These are phyloP conservation scores for Crataegus laevigata DNA, from an alignment of 306 rosid genomes.

Conservation along the genomic window DNA sequence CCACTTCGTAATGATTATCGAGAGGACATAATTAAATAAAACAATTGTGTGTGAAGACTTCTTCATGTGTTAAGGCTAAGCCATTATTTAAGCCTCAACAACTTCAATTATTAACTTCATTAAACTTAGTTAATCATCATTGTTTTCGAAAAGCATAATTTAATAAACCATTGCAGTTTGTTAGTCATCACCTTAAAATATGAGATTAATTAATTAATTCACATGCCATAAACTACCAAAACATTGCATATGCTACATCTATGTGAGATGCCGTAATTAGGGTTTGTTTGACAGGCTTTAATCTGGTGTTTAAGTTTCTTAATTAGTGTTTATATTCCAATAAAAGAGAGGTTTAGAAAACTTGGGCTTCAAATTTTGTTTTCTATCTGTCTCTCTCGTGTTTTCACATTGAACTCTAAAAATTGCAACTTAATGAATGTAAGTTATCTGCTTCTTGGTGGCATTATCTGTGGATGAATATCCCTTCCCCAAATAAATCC, in stretches of 20 bases:
- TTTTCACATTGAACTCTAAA: constrained; percentile 17
- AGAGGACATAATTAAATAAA: not conserved
- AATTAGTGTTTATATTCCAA: not conserved
- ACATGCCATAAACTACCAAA: not conserved
- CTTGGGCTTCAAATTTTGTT: constrained; percentile 28
- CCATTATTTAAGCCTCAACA: not conserved
- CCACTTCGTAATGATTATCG: not conserved
- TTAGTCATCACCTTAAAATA: not conserved
- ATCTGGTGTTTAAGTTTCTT: not conserved
- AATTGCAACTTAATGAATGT: constrained; percentile 7
- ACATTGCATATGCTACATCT: not conserved
- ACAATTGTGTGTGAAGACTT: not conserved
- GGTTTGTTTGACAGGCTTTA: not conserved
- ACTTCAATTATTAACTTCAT: not conserved
- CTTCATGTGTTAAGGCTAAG: not conserved
- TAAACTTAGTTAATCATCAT: not conserved
- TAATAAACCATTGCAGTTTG: not conserved
- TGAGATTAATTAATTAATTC: not conserved
- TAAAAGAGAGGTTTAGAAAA: not conserved
- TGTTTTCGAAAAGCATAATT: not conserved
- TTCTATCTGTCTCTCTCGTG: constrained; percentile 5
- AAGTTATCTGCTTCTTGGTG: constrained; percentile 26
- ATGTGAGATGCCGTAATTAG: not conserved
- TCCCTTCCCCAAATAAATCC: constrained; percentile 17
- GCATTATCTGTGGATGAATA: constrained; percentile 32